Evolutionary conservation across 306 rosid species (phyloP), one percentile per base, ranked within the genome.

Genomic region (Cicer arietinum): DNA sequence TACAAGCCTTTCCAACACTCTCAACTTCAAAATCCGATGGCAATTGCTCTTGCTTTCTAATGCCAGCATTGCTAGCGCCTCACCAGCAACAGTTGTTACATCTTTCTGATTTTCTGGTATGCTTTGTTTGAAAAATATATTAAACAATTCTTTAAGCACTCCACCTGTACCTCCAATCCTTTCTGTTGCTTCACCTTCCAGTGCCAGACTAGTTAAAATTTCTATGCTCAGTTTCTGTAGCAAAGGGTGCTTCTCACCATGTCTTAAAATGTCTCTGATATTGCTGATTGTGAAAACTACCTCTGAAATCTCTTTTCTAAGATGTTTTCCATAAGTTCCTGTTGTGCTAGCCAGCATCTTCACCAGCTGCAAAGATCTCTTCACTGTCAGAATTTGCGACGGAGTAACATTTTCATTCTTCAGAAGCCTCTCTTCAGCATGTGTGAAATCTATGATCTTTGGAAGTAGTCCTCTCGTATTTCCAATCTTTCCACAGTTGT

Each of bases 401-500:
- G 74, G 69, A 14, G 90, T 77, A 22, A 51, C 87, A 48, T 71
- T 80, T 67, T 76, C 90, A 56, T 85, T 82, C 85, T 77, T 85
- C 80, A 95, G 87, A 70, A 89, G 22, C 62, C 83, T 83, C 77
- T 92, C 96, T 64, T 83, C 96, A 2, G 85, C 85, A 47, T 88
- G 96, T 30, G 98, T 85, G 78, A 92, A 90, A 35, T 90, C 96
- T 68, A 95, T 81, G 75, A 95, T 89, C 78, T 95, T 95, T 42
- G 96, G 91, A 6, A 95, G 85, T 35, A 95, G 90, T 70, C 93
- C 98, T 75, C 91, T 90, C 48, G 99, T 92, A 68, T 83, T 90
- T 50, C 98, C 99, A 56, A 95, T 95, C 86, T 95, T 95, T 25
- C 98, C 96, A 58, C 97, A 92, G 79, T 88, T 95, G 68, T 95